Evolutionary conservation across 2,329 filamentous ascomycete genomes (phyloP).

Genomic region (Colletotrichum spaethianum): DNA sequence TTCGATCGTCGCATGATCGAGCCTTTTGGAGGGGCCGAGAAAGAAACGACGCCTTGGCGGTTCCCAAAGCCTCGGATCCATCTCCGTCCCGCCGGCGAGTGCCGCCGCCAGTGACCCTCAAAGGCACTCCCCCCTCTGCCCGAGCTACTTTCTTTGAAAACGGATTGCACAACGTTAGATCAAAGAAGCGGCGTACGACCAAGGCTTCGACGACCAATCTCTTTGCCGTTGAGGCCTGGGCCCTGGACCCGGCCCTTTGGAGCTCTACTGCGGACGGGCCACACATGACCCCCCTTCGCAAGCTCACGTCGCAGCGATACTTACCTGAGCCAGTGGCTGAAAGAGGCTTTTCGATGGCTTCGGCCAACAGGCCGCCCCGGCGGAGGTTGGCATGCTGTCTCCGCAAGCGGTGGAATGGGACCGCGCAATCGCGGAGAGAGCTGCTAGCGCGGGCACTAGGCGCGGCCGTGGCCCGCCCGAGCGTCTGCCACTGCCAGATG

Average conservation of each 20-base stretch:
- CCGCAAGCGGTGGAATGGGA: conserved; percentile 18
- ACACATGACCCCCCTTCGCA: background rate
- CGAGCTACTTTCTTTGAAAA: background rate
- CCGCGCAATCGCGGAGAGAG: conserved; percentile 18
- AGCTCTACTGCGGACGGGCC: background rate
- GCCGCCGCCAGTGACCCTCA: conserved; percentile 7
- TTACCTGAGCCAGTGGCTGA: conserved; percentile 36
- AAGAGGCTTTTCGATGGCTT: conserved; percentile 20
- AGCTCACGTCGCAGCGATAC: background rate
- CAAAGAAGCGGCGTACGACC: background rate
- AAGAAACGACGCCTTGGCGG: conserved; percentile 17
- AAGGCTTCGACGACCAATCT: conserved; percentile 1
- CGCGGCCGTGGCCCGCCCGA: conserved; percentile 15
- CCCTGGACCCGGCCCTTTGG: background rate
- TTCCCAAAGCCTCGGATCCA: conserved; percentile 9
- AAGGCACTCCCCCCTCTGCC: background rate
- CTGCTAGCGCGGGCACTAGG: conserved; percentile 8
- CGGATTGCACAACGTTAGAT: background rate
- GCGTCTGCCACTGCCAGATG: conserved; percentile 26
- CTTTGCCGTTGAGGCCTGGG: conserved; percentile 2
- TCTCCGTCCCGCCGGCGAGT: conserved; percentile 27
- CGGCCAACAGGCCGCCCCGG: conserved; percentile 18
- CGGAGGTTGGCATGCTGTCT: background rate
- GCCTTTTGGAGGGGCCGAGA: background rate
- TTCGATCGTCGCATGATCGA: background rate